These are phyloP conservation scores for Wickerhamomyces bovis DNA, from an alignment of 805 yeast species.

Conservation along the genomic window DNA sequence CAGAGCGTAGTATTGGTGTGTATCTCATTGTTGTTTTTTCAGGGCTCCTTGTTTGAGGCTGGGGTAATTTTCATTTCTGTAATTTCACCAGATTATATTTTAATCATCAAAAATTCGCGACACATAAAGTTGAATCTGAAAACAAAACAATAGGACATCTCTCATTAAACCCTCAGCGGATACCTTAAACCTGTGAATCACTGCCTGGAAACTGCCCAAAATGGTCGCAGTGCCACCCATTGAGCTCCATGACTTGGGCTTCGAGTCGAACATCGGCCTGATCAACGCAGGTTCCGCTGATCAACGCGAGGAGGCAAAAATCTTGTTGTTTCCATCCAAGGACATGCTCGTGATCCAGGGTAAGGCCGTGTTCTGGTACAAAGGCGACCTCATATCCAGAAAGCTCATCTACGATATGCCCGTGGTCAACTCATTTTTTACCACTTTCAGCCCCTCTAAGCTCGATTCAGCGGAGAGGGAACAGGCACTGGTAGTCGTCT, in stretches of 20 bases:
- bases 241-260: background rate
- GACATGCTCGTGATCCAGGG: slow-evolving; percentile 14
- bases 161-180: background rate
- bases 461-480: slow-evolving; percentile 11
- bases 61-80: background rate
- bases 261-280: background rate
- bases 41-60: background rate
- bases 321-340: slow-evolving; percentile 6
- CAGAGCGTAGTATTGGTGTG: slow-evolving; percentile 23
- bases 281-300: background rate
- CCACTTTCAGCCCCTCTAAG: slow-evolving; percentile 35
- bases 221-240: background rate
- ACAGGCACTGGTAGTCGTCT: slow-evolving; percentile 52
- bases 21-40: slow-evolving; percentile 27
- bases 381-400: slow-evolving; percentile 44
- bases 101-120: background rate
- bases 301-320: background rate
- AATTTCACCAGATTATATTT: background rate
- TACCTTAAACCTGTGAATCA: background rate
- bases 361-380: slow-evolving; percentile 31
- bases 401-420: slow-evolving; percentile 44
- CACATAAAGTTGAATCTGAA: background rate
- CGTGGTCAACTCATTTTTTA: slow-evolving; percentile 55
- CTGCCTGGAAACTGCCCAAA: background rate
- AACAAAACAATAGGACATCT: background rate